Evolutionary conservation across 1,284 basidiomycete genomes (phyloP), one percentile per base, ranked within the genome.

Genomic region (Mycena citricolor): DNA sequence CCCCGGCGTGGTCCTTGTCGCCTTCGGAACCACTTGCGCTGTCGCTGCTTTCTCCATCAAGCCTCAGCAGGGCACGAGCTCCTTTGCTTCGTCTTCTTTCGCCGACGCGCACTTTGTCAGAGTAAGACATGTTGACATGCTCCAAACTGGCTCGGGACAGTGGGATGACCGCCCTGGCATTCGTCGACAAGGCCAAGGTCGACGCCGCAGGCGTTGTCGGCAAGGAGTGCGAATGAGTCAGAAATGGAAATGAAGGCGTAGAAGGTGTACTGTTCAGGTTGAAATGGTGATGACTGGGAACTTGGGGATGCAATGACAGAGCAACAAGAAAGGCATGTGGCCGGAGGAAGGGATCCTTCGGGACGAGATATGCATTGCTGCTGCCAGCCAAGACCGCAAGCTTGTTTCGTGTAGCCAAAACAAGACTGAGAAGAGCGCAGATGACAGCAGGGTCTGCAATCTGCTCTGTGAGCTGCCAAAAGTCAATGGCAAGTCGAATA

Each of bases 311-410:
- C 17, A 59, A 47, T 14, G 68, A 63, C 5, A 82, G 61, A 8
- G 68, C 67, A 16, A 59, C 57, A 12, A 69, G 56, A 39, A 88
- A 84, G 7, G 66, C 65, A 32, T 73, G 61, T 2, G 85, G 82
- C 44, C 86, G 74, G 28, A 86, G 62, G 58, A 90, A 89, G 0
- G 88, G 87, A 57, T 90, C 87, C 59, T 82, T 83, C 4, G 86
- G 82, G 20, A 83, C 66, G 35, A 71, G 69, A 48, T 69, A 60
- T n/a, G 62, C 58, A 54, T 65, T 68, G 5, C 74, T 73, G 23
- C 81, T 73, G 61, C 86, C 83, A 55, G 76, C 79, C 3, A 84
- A 62, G 2, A 71, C 73, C 19, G 76, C 73, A 11, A 90, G 70
- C 57, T 81, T 83, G 63, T 86, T 88, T 28, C 87, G 73, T 32